Conservation (phyloP, 306 rosid genomes). For the Glycine latifolia region DNA sequence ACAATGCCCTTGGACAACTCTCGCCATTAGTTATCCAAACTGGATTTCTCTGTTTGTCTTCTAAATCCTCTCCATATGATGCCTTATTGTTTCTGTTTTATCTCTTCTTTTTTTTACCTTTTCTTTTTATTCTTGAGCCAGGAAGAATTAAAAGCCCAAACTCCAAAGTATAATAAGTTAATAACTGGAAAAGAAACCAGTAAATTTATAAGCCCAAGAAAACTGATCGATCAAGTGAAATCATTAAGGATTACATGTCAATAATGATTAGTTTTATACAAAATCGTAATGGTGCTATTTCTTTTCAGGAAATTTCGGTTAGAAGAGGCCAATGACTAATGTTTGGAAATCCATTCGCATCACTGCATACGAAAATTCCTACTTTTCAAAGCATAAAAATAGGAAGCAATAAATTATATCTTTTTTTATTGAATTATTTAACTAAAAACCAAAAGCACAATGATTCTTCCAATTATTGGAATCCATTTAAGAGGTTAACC, state of each 20-base stretch:
- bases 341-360: too few species aligned
- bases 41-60: slow-evolving; percentile 53
- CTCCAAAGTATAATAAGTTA: too few species aligned
- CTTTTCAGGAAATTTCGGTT: too few species aligned
- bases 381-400: too few species aligned
- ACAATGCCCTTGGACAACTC: slow-evolving; percentile 47
- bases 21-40: slow-evolving; percentile 46
- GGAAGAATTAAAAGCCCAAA: background rate
- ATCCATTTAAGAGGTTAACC: background rate
- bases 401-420: too few species aligned
- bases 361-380: too few species aligned
- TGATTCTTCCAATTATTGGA: too few species aligned
- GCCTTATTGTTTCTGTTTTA: slow-evolving; percentile 14
- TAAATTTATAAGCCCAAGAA: background rate
- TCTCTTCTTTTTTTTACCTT: too few species aligned
- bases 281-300: background rate
- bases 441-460: too few species aligned
- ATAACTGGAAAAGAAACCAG: background rate
- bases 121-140: background rate
- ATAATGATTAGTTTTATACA: background rate
- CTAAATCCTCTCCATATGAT: slow-evolving; percentile 49
- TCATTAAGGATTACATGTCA: background rate
- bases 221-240: background rate
- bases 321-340: too few species aligned
- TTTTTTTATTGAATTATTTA: too few species aligned